Evolutionary conservation across 257 asterid genomes (phyloP), one percentile per base, ranked within the genome.

Genomic region (Penstemon eatonii): DNA sequence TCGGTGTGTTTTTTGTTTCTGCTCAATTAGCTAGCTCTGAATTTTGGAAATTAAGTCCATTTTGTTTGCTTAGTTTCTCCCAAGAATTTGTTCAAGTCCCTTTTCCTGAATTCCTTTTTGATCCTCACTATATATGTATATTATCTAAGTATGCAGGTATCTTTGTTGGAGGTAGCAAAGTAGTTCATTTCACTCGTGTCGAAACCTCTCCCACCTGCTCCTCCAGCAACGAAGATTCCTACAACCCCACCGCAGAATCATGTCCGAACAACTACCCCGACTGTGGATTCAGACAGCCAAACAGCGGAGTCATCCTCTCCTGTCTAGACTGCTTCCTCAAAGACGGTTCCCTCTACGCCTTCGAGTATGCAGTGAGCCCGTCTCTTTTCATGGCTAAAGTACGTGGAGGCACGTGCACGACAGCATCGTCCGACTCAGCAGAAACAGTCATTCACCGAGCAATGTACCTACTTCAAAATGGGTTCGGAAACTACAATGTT

Each of bases 331-430:
- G 98, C 78, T 93, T 93, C 88, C 89, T 93, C 46, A 55, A 36
- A 43, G 73, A 63, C 19, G 97, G 96, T 8, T 73, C 88, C 70
- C 91, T 88, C 15, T 93, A 90, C 75, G 45, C 68, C 42, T 93
- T 93, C 43, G 91, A 93, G 69, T 90, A 93, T 53, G 92, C 83
- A 8, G 97, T 90, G 56, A 65, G 72, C 25, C 89, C 94, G 4
- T 77, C 96, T 2, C 10, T 80, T 38, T 90, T 93, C 80, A 71
- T 93, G 0, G 89, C 98, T 36, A 88, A 90, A 83, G 74, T 87
- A 12, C 88, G 97, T 44, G 97, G 97, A 8, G 98, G 98, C 68
- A 93, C 97, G 8, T 90, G 98, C 82, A 93, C 94, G 0, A 87
- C 86, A 8, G 97, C 98, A n/a, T 12, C 67, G 44, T 85, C 98